These are phyloP conservation scores for Neurospora sp. DNA, from an alignment of 495 filamentous ascomycete genomes.

Conservation along the genomic window DNA sequence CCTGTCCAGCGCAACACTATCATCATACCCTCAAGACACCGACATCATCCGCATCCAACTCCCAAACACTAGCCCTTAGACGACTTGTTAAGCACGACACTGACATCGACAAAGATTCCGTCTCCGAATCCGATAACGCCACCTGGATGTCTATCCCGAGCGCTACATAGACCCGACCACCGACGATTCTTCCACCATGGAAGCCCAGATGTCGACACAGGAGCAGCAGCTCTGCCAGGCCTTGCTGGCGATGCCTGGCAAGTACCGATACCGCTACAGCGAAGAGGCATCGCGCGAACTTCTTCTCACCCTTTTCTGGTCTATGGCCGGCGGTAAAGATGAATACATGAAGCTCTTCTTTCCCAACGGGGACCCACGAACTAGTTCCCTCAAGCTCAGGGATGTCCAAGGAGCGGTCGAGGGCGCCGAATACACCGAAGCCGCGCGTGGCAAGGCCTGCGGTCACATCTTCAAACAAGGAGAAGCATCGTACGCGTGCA, in stretches of 20 bases:
- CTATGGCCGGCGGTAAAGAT: constrained; percentile 60
- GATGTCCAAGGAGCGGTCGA: constrained; percentile 85
- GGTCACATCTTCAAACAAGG: constrained; percentile 92
- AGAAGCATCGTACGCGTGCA: constrained; percentile 87
- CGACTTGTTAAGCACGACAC: not conserved
- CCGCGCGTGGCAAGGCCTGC: constrained; percentile 87
- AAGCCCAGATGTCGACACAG: constrained; percentile 50
- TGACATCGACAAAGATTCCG: not conserved
- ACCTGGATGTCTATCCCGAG: not conserved
- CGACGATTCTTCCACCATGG: constrained; percentile 21
- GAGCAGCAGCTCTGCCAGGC: constrained; percentile 70
- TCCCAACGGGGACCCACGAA: constrained; percentile 45
- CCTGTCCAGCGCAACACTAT: not conserved
- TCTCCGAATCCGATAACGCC: not conserved
- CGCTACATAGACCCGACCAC: not conserved
- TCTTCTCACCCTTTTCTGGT: constrained; percentile 71
- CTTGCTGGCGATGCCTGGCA: constrained; percentile 60
- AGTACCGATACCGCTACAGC: constrained; percentile 62
- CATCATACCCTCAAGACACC: not conserved
- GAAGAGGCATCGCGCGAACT: constrained; percentile 58
- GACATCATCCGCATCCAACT: not conserved
- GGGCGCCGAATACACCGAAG: constrained; percentile 88
- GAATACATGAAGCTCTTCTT: constrained; percentile 72
- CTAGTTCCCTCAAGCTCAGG: constrained; percentile 54
- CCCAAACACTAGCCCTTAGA: not conserved